A percentile compares a stretch with the other conserved stretches of the same genome.
phyloP scores from a whole-genome alignment of 345 rosid genomes.

The Eucalyptus tenuipes region DNA sequence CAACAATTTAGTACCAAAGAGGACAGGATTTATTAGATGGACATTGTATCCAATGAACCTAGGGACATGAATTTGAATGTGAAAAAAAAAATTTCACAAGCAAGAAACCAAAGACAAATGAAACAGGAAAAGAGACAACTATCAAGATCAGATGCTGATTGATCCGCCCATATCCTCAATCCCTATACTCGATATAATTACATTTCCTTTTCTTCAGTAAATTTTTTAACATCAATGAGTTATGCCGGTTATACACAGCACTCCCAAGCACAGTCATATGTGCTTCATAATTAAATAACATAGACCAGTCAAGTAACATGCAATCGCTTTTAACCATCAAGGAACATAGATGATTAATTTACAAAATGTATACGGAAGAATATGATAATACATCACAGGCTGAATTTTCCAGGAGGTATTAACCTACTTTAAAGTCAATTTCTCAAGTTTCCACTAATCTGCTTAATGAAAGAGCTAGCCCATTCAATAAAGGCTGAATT shows the following conservation, averaged over 20 bases:
- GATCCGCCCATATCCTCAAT: background rate
- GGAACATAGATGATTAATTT: background rate
- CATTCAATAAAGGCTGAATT: background rate
- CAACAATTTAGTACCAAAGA: background rate
- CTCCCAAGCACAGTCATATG: background rate
- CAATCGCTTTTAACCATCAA: background rate
- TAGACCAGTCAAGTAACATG: background rate
- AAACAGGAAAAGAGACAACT: background rate
- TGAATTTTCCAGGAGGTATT: background rate
- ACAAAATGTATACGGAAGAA: background rate
- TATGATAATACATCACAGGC: background rate
- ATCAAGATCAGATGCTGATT: background rate
- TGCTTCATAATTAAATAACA: background rate
- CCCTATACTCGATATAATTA: background rate
- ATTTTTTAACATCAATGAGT: background rate
- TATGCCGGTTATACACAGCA: background rate
- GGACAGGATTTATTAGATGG: background rate
- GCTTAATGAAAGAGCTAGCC: background rate
- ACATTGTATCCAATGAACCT: background rate
- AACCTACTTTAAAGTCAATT: background rate
- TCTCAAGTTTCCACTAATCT: background rate
- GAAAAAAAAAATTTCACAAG: background rate
- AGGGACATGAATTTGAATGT: background rate
- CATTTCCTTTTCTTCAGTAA: background rate
- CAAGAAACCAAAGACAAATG: background rate